These are phyloP conservation scores for Beauveria bassiana DNA, from an alignment of 2,329 filamentous ascomycete species.

Conservation along the genomic window DNA sequence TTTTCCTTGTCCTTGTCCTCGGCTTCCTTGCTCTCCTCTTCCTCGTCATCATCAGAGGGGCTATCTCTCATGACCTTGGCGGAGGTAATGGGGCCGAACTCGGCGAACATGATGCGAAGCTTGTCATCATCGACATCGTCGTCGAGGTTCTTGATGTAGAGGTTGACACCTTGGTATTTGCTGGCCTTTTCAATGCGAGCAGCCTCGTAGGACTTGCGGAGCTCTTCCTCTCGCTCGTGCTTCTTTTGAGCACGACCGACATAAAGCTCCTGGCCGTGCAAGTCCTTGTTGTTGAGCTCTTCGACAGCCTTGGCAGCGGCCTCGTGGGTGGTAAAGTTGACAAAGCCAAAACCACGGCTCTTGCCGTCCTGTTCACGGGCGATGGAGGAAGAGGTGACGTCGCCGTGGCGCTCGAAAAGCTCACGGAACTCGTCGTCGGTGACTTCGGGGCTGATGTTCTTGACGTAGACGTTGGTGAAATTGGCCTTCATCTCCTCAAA, in stretches of 20 bases:
- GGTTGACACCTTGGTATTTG: constrained; percentile 99
- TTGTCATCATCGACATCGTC: constrained; percentile 98
- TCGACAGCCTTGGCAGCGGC: constrained; percentile 80
- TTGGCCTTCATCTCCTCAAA: constrained; percentile 99
- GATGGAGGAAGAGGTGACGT: constrained; percentile 92
- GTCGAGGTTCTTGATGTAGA: constrained; percentile 98
- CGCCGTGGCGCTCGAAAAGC: constrained; percentile 84
- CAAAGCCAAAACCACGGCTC: constrained; percentile 92
- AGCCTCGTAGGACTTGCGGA: constrained; percentile 97
- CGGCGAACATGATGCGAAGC: constrained; percentile 84
- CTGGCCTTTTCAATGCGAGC: constrained; percentile 95
- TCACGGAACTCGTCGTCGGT: constrained; percentile 91
- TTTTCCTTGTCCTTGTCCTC: constrained; percentile 46
- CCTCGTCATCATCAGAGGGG: constrained; percentile 44
- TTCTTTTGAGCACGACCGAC: constrained; percentile 99
- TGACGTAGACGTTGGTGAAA: constrained; percentile 99
- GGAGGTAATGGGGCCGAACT: constrained; percentile 92
- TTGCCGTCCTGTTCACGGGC: constrained; percentile 84
- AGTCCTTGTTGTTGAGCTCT: constrained; percentile 83
- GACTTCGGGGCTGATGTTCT: constrained; percentile 83
- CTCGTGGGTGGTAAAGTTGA: constrained; percentile 92
- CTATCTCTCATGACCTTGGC: constrained; percentile 98
- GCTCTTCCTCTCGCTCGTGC: constrained; percentile 98
- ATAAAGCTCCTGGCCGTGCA: constrained; percentile 92
- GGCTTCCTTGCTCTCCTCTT: constrained; percentile 47